Percentiles rank a stretch among this genome's conserved stretches.
Evolutionary conservation across 140 eudicot species (phyloP).

Genomic region (Erigeron philadelphicus): DNA sequence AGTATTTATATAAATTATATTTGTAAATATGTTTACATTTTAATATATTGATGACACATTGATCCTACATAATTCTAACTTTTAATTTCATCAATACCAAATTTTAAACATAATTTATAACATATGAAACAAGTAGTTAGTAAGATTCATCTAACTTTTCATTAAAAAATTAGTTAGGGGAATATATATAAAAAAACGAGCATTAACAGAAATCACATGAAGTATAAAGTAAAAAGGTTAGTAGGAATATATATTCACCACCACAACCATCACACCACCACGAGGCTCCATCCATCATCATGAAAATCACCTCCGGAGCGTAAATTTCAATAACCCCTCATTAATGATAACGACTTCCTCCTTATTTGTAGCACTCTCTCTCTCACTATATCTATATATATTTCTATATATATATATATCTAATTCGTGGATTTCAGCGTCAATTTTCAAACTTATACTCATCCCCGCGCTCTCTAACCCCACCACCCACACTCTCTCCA

Average conservation of each 20-base stretch:
- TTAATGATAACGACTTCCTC: neutral
- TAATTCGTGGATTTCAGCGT: conserved; percentile 41
- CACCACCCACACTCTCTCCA: conserved; percentile 22
- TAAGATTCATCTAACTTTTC: no score
- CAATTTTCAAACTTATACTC: conserved; percentile 34
- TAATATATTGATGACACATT: no score
- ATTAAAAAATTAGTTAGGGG: no score
- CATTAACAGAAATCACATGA: conserved; percentile 39
- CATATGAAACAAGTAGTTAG: no score
- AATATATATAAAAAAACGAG: neutral
- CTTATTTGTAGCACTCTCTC: conserved; percentile 8
- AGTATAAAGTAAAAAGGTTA: conserved; percentile 1
- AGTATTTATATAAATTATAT: no score
- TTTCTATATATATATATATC: neutral
- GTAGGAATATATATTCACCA: neutral
- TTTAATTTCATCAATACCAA: no score
- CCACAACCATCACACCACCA: conserved; percentile 11
- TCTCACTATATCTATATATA: neutral
- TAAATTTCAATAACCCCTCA: conserved; percentile 26
- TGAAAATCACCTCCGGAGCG: conserved; percentile 23
- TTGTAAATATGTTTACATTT: no score
- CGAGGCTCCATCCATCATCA: neutral
- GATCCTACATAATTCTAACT: no score
- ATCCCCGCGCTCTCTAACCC: conserved; percentile 40
- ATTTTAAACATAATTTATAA: no score